A percentile compares a stretch with the other conserved stretches of the same genome.
Conservation (phyloP, 2,329 filamentous ascomycete genomes). For the Colletotrichum tabaci region DNA sequence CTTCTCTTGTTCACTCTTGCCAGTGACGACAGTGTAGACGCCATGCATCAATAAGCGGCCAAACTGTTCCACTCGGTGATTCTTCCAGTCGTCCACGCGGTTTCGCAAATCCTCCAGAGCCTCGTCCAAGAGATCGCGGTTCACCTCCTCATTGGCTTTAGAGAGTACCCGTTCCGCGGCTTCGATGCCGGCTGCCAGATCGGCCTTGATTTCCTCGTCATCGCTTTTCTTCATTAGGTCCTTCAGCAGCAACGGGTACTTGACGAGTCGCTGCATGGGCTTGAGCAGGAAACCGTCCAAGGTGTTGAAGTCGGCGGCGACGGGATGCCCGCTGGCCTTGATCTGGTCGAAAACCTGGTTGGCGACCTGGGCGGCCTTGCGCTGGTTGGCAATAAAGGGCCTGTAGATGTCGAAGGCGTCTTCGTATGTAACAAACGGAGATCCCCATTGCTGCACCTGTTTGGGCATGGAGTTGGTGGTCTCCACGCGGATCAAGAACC, state of each 20-base stretch:
- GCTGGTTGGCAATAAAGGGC: conserved; percentile 97
- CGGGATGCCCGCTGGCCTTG: conserved; percentile 79
- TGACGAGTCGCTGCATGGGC: conserved; percentile 94
- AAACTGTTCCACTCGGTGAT: conserved; percentile 90
- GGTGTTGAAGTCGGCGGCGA: conserved; percentile 89
- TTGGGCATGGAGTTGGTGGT: conserved; percentile 90
- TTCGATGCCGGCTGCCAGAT: conserved; percentile 83
- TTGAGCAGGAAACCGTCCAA: conserved; percentile 95
- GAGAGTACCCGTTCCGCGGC: conserved; percentile 86
- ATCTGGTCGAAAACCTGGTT: conserved; percentile 91
- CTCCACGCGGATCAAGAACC: conserved; percentile 95
- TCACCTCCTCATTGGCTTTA: conserved; percentile 91
- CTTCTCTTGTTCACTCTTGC: conserved; percentile 90
- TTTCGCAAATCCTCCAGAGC: conserved; percentile 85
- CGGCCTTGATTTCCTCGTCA: conserved; percentile 77
- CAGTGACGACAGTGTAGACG: conserved; percentile 91
- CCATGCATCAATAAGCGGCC: conserved; percentile 90
- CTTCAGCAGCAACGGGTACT: conserved; percentile 93
- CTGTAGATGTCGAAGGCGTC: conserved; percentile 94
- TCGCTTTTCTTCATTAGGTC: conserved; percentile 90
- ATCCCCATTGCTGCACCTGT: conserved; percentile 90
- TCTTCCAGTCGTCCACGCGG: conserved; percentile 98
- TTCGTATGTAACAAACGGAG: conserved; percentile 87
- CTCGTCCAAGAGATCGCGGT: conserved; percentile 87
- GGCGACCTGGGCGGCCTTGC: conserved; percentile 89